Evolutionary conservation across 1,139 yeast species (phyloP).

Genomic region (Zygoascus hellenicus): DNA sequence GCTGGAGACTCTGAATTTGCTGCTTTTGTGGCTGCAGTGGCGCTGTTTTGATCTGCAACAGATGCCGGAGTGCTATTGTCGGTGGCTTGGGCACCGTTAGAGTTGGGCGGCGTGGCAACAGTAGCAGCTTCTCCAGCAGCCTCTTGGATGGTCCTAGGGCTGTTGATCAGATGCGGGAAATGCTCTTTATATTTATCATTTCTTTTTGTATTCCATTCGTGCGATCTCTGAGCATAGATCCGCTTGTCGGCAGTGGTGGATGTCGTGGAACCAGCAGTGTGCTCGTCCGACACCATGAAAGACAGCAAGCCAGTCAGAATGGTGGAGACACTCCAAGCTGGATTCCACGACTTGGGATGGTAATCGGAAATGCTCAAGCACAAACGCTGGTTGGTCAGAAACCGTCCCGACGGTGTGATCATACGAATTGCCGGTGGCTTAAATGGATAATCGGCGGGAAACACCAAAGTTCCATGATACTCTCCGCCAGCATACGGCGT

Average conservation of each 20-base stretch:
- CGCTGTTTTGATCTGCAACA: neutral
- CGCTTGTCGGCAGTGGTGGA: slow-evolving; percentile 45
- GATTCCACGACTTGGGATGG: slow-evolving; percentile 94
- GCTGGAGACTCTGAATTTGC: neutral
- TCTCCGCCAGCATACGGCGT: slow-evolving; percentile 85
- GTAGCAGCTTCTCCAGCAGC: neutral
- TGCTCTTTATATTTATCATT: slow-evolving; percentile 53
- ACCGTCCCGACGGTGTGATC: slow-evolving; percentile 82
- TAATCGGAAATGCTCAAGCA: slow-evolving; percentile 88
- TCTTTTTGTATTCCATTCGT: slow-evolving; percentile 55
- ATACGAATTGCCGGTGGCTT: slow-evolving; percentile 88
- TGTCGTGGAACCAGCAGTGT: slow-evolving; percentile 32
- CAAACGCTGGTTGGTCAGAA: slow-evolving; percentile 68
- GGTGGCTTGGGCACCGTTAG: too few species aligned
- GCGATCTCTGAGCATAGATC: slow-evolving; percentile 48
- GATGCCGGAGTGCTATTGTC: too few species aligned
- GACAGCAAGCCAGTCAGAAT: slow-evolving; percentile 79
- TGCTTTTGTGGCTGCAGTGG: neutral
- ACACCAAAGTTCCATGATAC: slow-evolving; percentile 78
- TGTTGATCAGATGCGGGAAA: slow-evolving; percentile 53
- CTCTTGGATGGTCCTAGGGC: neutral
- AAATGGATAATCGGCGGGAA: slow-evolving; percentile 86
- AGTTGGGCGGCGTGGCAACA: neutral
- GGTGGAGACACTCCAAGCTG: slow-evolving; percentile 89
- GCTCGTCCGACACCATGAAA: slow-evolving; percentile 52